Percentiles rank a stretch among this genome's conserved stretches.
phyloP scores from a whole-genome alignment of 495 filamentous ascomycete species.

The Penicillium cataractarum region DNA sequence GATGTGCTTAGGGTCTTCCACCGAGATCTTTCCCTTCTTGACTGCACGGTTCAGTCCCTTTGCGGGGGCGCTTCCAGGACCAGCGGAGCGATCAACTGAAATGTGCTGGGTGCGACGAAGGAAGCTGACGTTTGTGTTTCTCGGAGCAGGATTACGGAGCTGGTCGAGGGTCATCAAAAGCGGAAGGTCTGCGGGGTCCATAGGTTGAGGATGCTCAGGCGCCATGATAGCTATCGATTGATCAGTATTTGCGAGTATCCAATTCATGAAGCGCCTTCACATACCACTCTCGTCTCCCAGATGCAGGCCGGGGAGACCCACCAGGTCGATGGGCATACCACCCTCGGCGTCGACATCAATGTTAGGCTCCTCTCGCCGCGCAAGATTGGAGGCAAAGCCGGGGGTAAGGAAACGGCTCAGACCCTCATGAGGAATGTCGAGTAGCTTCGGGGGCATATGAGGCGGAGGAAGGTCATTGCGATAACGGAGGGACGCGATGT shows the following conservation, averaged over 20 bases:
- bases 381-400: conserved; percentile 82
- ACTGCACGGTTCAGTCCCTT: conserved; percentile 46
- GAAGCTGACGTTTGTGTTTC: conserved; percentile 78
- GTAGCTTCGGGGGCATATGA: conserved; percentile 89
- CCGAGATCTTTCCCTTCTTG: conserved; percentile 47
- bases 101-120: conserved; percentile 96
- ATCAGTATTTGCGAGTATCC: neutral
- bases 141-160: conserved; percentile 78
- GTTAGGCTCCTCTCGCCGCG: conserved; percentile 88
- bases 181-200: conserved; percentile 80
- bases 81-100: conserved; percentile 62
- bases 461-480: conserved; percentile 93
- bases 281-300: conserved; percentile 93
- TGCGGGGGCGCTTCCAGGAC: conserved; percentile 34
- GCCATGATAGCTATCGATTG: conserved; percentile 72
- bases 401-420: conserved; percentile 85
- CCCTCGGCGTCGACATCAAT: conserved; percentile 97
- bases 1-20: conserved; percentile 82
- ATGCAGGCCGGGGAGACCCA: conserved; percentile 92
- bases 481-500: conserved; percentile 92
- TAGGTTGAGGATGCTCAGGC: conserved; percentile 63
- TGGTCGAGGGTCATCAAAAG: conserved; percentile 79
- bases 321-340: conserved; percentile 94
- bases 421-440: conserved; percentile 93
- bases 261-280: conserved; percentile 33